Evolutionary conservation across 805 yeast genomes (phyloP), one percentile per base, ranked within the genome.

Genomic region (Spencermartinsiella europaea): DNA sequence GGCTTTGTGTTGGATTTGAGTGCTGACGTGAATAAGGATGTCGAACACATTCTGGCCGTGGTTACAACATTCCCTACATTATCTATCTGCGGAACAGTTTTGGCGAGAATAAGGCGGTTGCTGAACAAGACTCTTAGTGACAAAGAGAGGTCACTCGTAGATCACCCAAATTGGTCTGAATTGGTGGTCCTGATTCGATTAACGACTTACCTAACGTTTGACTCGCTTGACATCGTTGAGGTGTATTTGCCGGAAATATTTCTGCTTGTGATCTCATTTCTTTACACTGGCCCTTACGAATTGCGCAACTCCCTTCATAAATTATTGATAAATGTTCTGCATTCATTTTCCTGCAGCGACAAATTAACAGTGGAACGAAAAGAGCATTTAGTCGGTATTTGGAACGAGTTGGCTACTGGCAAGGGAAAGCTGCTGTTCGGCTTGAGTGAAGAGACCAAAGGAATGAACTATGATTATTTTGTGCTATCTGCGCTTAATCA

Each of bases 1-100:
- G 76, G 81, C 1, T 82, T 81, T 51, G 83, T 89, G 1, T 74
- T 85, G 53, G 93, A 85, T 53, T 78, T 82, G 57, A 84, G 83
- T 53, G 81, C 87, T n/a, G 87, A 83, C 54, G 84, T 82, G 3
- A 75, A 77, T 17, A 48, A 45, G 5, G 34, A 80, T 75, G 40
- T 85, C 87, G 72, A 74, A 16, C 76, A 74, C 40, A 74, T 81
- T 4, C 73, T 83, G 1, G 73, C 83, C 0, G 71, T 83, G n/a
- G 68, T 87, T 52, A 74, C 83, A 0, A 63, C 78, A 12, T 69
- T 77, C 19, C 89, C 95, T 2, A 80, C 91, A 1, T 69, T 81
- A n/a, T 86, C 81, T 52, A 71, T 85, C 1, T 81, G 88, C 56
- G 82, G 86, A 5, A 73, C 77, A 42, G 75, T 86, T 1, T 70